Base-by-base conservation (phyloP, 2,329 filamentous ascomycete genomes). In the Colletotrichum simmondsii region DNA sequence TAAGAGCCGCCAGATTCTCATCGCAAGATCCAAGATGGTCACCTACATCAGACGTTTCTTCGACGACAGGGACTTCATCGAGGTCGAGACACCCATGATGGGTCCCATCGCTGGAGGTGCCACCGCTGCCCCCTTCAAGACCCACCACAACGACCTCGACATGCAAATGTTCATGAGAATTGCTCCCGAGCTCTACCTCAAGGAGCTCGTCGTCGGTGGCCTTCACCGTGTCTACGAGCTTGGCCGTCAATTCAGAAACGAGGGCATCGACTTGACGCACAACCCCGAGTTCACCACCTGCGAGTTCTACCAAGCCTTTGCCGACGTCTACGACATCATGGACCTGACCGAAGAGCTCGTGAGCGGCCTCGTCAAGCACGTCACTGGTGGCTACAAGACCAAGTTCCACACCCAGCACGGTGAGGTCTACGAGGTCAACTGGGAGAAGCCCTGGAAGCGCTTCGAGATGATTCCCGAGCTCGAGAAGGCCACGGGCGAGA, bases 221-320 rank as follows among this genome's bases (percentile, higher is more conserved):
- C 89, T 98, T 54, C 94, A 98, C 86, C 92, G 94, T 78, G 97
- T 99, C 16, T 99, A 98, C 84, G 97, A 99, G 83, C 91, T 99
- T 75, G 97, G 97, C 76, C 93, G 95, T 76, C 95, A 97, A 82
- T 99, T 99, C 90, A 89, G 97, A 79, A 99, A 99, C 80, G 95
- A 98, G 84, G 92, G 93, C 72, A 93, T 95, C 75, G 95, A 97
- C 82, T 87, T 97, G 63, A 99, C 97, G 8, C 97, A 99, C 88
- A 99, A 98, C 87, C 97, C 94, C 52, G 97, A 99, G 82, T 99
- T 99, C 87, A 99, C 97, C 56, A 97, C 95, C 30, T 94, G 95
- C 83, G 97, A 99, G 84, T 98, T 98, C 86, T 99, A 99, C 85
- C 92, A 94, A 90, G 96, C 97, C 4, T 98, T 95, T 77, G 93